Base-by-base conservation (phyloP, 208 protist species). In the Leishmania braziliensis region DNA sequence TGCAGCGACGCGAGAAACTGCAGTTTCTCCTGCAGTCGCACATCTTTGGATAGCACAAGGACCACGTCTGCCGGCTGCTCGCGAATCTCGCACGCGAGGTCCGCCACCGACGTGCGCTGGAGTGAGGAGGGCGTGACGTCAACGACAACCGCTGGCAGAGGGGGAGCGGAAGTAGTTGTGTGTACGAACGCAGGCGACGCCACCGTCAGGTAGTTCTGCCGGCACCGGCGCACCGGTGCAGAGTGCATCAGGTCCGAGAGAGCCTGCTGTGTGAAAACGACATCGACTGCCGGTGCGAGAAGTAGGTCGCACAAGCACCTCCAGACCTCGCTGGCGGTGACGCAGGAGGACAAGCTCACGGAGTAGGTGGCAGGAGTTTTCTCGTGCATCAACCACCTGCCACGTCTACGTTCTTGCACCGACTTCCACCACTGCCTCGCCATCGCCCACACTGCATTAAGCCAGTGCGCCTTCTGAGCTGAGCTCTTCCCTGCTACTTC, bases 1-100 rank as follows among this genome's bases (percentile, higher is more conserved):
- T 82, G 82, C 48, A 86, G 74, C 14, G 82, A 86, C 43, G 82
- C 82, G 58, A 86, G 78, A 60, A 86, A 86, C 56, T 79, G 70
- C 46, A 86, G 63, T 51, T 80, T 80, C 48, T 79, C 73, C 75
- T 79, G 51, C 29, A 78, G 36, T 16, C 33, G 74, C 3, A 86
- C 26, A 23, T 65, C 33, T 9, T 76, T 8, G 16, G 58, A 65
- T 5, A 86, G 33, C 26, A 54, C 82, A 9, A 86, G 74, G 54
- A 86, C 65, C 48, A 86, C 82, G 68, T 86, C 82, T 2, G 82
- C 50, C 36, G 82, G 82, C 78, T 86, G 82, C 8, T 86, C 78
- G 16, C 78, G 46, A 65, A 86, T 54, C 29, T 76, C 77, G n/a
- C 82, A 80, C 3, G 77, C 77, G 56, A 86, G 82, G 56, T 86